Evolutionary conservation across 2,329 filamentous ascomycete genomes (phyloP), one percentile per base, ranked within the genome.

Genomic region (Neofusicoccum laricinum): DNA sequence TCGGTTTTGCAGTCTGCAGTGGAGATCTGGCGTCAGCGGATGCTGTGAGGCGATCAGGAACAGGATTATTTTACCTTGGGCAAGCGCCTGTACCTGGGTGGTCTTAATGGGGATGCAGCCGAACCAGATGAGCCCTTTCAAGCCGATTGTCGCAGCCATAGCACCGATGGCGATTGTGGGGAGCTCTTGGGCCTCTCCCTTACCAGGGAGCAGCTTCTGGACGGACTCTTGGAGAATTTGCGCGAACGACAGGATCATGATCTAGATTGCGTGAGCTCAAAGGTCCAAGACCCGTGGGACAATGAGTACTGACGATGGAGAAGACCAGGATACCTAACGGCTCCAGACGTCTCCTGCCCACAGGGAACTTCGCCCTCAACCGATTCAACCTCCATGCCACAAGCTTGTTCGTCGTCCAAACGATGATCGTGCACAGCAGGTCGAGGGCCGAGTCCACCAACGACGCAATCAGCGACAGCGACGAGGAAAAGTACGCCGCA

Each of bases 151-250:
- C 3, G 79, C 81, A 0, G 80, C 79, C 78, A 88, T 83, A 2
- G 86, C 84, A 12, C 79, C 80, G 15, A 88, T 85, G 0, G 86
- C 85, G 3, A 84, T 77, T 0, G 80, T 70, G 0, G 83, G 82
- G 2, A 88, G 78, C 25, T 78, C 71, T 6, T 83, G 83, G 0
- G 83, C 81, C 19, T 76, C 75, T 65, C 82, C 80, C 14, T 82
- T 72, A 2, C 77, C 73, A 0, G 85, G 85, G 38, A 85, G 77
- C 8, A 88, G 71, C 67, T 86, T 86, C 67, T 80, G 72, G 1
- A 87, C 80, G n/a, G 85, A 87, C 70, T 88, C 85, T 69, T 88
- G 78, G 7, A 86, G 74, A 49, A 89, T 86, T 68, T 88, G 85
- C 7, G 84, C 72, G 68, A 88, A 88, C 2, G 85, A 86, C 3